Base-by-base conservation (phyloP, 2,329 filamentous ascomycete species). In the Coniochaeta prunicola region DNA sequence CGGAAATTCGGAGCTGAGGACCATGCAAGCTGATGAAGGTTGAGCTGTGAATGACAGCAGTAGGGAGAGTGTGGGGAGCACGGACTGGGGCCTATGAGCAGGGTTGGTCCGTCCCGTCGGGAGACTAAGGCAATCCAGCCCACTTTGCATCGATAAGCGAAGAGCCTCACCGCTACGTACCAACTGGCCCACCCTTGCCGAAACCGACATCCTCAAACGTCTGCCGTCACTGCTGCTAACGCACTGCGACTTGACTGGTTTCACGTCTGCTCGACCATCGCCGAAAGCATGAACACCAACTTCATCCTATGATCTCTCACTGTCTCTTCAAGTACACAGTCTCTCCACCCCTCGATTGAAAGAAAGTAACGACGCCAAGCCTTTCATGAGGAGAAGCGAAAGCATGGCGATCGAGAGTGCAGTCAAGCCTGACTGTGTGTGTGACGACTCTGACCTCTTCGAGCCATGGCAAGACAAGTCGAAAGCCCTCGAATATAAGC, bases 151-250 rank as follows among this genome's bases (percentile, higher is more conserved):
- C 45, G 45, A 50, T 50, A 28, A 50, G 45, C 45, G 45, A 50
- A 50, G 45, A 50, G 24, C 45, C 45, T 48, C 42, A 48, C 42
- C n/a, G 42, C 42, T 48, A 30, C n/a, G 55, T 15, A n/a, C n/a
- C 31, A 40, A 45, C 28, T 40, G 30, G 57, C 30, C 50, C 57
- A 50, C 57, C 21, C 30, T 40, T 21, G 56, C 59, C 59, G 68
- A 65, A 67, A 64, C 66, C 65, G 64, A 63, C 64, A 65, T 63
- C 63, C 66, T 70, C 66, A 71, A 70, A 71, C 69, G 59, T 55
- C 34, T 58, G 36, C 57, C 57, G 57, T 60, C 56, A 53, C 17
- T 60, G 58, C 66, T 48, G 19, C 68, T 62, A 65, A 67, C 65
- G 65, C 65, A 61, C 64, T 70, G 68, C 65, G 66, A 70, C 69